Evolutionary conservation across 2,329 filamentous ascomycete genomes (phyloP).

Genomic region (Hypomyces rosellus): DNA sequence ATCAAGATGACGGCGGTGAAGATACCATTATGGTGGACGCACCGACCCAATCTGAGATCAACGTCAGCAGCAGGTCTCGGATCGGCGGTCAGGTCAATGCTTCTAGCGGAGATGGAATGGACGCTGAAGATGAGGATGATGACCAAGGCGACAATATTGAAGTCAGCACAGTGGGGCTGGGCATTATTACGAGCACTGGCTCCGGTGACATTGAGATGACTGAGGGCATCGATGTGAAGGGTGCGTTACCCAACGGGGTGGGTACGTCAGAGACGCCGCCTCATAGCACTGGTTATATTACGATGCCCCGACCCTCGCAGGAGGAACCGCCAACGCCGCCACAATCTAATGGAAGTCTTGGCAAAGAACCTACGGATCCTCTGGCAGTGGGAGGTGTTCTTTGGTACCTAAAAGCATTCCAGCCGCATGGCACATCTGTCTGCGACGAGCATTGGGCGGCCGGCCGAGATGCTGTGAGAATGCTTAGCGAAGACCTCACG

Average conservation of each 20-base stretch:
- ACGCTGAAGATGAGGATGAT: slow-evolving; percentile 29
- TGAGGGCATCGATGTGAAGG: slow-evolving; percentile 21
- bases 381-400: slow-evolving; percentile 71
- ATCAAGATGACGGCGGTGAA: slow-evolving; percentile 33
- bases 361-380: slow-evolving; percentile 43
- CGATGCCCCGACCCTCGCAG: slow-evolving; percentile 21
- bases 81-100: background rate
- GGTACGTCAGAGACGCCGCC: slow-evolving; percentile 39
- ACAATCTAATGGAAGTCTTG: slow-evolving; percentile 54
- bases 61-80: slow-evolving; percentile 30
- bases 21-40: slow-evolving; percentile 50
- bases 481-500: slow-evolving; percentile 79
- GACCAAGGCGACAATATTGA: slow-evolving; percentile 37
- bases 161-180: slow-evolving; percentile 38
- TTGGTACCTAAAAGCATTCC: slow-evolving; percentile 81
- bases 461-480: slow-evolving; percentile 58
- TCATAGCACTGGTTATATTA: slow-evolving; percentile 41
- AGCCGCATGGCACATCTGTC: slow-evolving; percentile 73
- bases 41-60: slow-evolving; percentile 39
- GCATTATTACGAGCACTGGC: slow-evolving; percentile 17
- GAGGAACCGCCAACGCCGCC: slow-evolving; percentile 59
- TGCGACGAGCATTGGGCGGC: slow-evolving; percentile 60
- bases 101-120: slow-evolving; percentile 27
- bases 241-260: slow-evolving; percentile 17
- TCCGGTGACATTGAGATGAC: slow-evolving; percentile 13